Percentiles rank a stretch among this genome's conserved stretches.
These are phyloP conservation scores for Pilasporangium apinafurcum DNA, from an alignment of 352 stramenopile genomes.

Conservation along the genomic window DNA sequence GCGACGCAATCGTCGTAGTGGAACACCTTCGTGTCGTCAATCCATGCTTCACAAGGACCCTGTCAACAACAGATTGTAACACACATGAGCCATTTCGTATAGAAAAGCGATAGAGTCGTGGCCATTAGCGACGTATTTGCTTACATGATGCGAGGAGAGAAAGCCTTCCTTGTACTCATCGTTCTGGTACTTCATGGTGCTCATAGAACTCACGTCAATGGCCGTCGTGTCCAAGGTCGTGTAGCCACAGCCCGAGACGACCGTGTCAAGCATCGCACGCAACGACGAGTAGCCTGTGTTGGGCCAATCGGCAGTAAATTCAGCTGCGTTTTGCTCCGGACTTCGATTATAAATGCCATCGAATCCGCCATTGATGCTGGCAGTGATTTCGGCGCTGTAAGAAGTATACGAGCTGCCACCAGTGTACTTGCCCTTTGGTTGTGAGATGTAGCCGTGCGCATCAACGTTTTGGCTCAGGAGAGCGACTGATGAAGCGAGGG, in stretches of 20 bases:
- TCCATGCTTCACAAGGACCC: slow-evolving; percentile 46
- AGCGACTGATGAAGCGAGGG: neutral
- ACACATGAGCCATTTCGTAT: slow-evolving; percentile 10
- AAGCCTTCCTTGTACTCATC: slow-evolving; percentile 9
- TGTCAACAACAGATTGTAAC: slow-evolving; percentile 6
- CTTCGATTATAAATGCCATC: slow-evolving; percentile 7
- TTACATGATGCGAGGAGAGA: slow-evolving; percentile 6
- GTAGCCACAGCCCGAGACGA: slow-evolving; percentile 6
- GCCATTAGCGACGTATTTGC: no score
- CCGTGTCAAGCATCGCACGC: neutral
- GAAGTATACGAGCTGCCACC: slow-evolving; percentile 2
- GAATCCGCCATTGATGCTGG: slow-evolving; percentile 6
- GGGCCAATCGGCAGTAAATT: slow-evolving; percentile 4
- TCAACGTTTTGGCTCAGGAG: neutral
- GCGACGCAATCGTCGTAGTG: slow-evolving; percentile 39
- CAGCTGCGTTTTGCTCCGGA: slow-evolving; percentile 6
- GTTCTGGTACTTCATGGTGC: slow-evolving; percentile 3
- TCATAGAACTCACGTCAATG: slow-evolving; percentile 10
- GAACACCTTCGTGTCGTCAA: slow-evolving; percentile 32
- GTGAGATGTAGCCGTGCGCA: slow-evolving; percentile 1
- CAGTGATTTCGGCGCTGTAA: no score
- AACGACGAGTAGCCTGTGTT: slow-evolving; percentile 3
- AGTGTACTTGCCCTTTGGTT: slow-evolving; percentile 7
- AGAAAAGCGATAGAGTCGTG: no score
- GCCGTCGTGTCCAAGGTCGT: slow-evolving; percentile 1